Conservation (phyloP, 2,329 filamentous ascomycete species). For the Colletotrichum godetiae region DNA sequence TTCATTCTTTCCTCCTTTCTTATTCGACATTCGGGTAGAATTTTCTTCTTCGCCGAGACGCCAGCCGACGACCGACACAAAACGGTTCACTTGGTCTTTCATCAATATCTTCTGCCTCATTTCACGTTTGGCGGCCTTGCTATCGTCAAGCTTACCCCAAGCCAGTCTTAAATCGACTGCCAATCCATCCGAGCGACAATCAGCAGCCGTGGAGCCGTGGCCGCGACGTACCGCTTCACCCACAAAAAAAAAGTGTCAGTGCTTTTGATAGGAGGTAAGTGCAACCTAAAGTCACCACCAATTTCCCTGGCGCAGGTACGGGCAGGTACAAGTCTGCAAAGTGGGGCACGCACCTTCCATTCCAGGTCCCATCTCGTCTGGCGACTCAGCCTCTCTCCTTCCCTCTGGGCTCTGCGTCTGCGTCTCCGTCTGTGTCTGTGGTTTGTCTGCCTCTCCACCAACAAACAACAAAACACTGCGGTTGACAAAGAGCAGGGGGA, state of each 20-base stretch:
- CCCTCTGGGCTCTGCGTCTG: background rate
- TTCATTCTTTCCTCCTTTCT: constrained; percentile 9
- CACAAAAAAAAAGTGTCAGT: constrained; percentile 20
- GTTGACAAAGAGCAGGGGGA: constrained; percentile 26
- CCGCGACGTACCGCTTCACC: background rate
- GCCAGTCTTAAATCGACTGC: constrained; percentile 2
- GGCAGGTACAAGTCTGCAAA: constrained; percentile 18
- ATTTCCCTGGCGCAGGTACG: constrained; percentile 33
- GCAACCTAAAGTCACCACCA: constrained; percentile 29
- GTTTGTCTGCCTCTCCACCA: constrained; percentile 20
- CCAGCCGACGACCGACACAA: constrained; percentile 1
- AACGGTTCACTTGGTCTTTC: constrained; percentile 10
- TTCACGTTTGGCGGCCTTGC: constrained; percentile 6
- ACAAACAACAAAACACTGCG: constrained; percentile 34
- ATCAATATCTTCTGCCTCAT: constrained; percentile 5
- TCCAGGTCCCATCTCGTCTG: constrained; percentile 29
- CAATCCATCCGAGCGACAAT: constrained; percentile 16
- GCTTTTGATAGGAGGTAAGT: constrained; percentile 34
- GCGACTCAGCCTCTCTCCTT: constrained; percentile 33
- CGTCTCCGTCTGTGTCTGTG: background rate
- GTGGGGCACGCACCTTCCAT: constrained; percentile 30
- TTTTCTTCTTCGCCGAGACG: constrained; percentile 17
- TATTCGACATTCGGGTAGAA: background rate
- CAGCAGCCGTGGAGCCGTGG: constrained; percentile 10
- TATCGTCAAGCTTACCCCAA: background rate